Evolutionary conservation across 2,329 filamentous ascomycete genomes (phyloP).

Genomic region (Stemphylium vesicarium): DNA sequence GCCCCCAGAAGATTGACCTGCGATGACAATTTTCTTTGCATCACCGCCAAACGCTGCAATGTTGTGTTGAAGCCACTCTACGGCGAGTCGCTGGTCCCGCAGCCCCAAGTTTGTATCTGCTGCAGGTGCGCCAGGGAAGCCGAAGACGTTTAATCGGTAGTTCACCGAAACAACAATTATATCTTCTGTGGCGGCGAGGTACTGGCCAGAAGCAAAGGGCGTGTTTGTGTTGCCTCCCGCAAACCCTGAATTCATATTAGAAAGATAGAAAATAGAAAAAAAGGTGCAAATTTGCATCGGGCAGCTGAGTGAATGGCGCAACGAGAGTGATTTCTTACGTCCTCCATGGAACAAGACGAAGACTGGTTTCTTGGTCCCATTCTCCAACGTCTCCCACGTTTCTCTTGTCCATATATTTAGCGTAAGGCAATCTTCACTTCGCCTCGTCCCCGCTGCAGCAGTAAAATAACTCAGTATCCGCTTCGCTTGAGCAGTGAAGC

Average conservation of each 20-base stretch:
- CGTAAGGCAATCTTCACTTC: constrained; percentile 41
- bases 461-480: constrained; percentile 26
- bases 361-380: constrained; percentile 40
- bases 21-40: constrained; percentile 50
- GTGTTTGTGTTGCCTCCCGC: constrained; percentile 44
- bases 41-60: constrained; percentile 61
- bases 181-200: constrained; percentile 46
- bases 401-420: constrained; percentile 43
- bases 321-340: constrained; percentile 28
- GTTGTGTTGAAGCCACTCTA: constrained; percentile 61
- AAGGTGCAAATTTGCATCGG: too few relatives aligned
- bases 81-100: constrained; percentile 60
- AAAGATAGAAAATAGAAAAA: too few relatives aligned
- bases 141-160: constrained; percentile 46
- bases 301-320: too few relatives aligned
- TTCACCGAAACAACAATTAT: constrained; percentile 54
- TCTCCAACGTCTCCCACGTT: constrained; percentile 19
- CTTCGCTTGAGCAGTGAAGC: constrained; percentile 29
- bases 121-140: constrained; percentile 41
- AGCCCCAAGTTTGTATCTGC: constrained; percentile 57
- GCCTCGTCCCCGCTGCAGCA: constrained; percentile 20
- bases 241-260: constrained; percentile 33
- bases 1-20: constrained; percentile 58
- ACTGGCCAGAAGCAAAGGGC: constrained; percentile 48
- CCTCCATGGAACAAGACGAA: constrained; percentile 53